phyloP scores from a whole-genome alignment of 2,329 filamentous ascomycete genomes.

The Aspergillus ochraceus region DNA sequence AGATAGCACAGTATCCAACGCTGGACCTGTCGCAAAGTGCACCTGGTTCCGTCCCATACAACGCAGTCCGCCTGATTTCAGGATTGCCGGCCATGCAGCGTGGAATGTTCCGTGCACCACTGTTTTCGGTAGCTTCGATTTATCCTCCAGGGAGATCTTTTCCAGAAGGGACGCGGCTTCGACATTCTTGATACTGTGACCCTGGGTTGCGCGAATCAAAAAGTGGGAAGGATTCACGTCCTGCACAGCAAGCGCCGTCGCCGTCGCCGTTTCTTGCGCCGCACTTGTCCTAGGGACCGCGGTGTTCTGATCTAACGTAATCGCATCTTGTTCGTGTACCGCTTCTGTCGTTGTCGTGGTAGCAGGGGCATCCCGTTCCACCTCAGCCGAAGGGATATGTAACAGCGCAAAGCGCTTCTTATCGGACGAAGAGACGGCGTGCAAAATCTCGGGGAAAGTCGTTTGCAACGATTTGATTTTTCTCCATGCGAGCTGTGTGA shows the following conservation, averaged over 20 bases:
- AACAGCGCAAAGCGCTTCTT: constrained; percentile 90
- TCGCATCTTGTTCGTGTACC: not conserved
- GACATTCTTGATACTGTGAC: constrained; percentile 75
- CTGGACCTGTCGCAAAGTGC: constrained; percentile 79
- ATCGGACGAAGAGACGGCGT: constrained; percentile 71
- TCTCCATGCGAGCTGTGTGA: constrained; percentile 54
- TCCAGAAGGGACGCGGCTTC: constrained; percentile 70
- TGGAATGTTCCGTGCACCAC: constrained; percentile 91
- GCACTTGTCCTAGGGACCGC: constrained; percentile 26
- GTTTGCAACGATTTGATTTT: constrained; percentile 68
- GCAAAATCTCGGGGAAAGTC: constrained; percentile 71
- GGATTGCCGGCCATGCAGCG: constrained; percentile 72
- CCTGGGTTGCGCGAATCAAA: constrained; percentile 93
- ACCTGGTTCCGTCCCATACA: constrained; percentile 85
- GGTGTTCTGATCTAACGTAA: not conserved
- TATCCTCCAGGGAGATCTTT: constrained; percentile 61
- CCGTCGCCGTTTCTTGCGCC: constrained; percentile 30
- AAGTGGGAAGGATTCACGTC: constrained; percentile 63
- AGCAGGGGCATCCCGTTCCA: constrained; percentile 2
- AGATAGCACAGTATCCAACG: constrained; percentile 42
- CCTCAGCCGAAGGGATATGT: constrained; percentile 42
- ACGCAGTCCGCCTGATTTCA: constrained; percentile 73
- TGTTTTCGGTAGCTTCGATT: constrained; percentile 56
- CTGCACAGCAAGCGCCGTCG: constrained; percentile 36
- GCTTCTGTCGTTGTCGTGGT: constrained; percentile 10